Evolutionary conservation across 106 monocot species (phyloP).

Genomic region (Ottelia alismoides): DNA sequence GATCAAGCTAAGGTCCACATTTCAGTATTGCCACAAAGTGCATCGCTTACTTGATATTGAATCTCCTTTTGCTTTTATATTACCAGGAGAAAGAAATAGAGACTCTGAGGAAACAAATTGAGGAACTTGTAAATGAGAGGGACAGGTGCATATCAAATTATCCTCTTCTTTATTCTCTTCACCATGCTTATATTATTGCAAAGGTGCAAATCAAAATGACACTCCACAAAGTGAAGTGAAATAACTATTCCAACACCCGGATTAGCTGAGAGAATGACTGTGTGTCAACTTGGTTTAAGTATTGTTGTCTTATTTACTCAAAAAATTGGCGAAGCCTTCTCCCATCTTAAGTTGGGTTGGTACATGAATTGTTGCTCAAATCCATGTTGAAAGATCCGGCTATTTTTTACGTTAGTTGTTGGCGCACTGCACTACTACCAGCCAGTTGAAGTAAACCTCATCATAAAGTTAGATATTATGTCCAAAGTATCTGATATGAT

Average conservation of each 20-base stretch:
- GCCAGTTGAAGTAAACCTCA: too few relatives aligned
- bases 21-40: neutral
- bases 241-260: neutral
- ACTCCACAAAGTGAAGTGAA: too few relatives aligned
- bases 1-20: constrained; percentile 24
- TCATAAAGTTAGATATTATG: too few relatives aligned
- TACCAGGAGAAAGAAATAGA: constrained; percentile 48
- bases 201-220: too few relatives aligned
- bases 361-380: too few relatives aligned
- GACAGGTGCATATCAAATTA: constrained; percentile 41
- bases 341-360: too few relatives aligned
- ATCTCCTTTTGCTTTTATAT: neutral
- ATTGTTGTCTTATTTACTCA: neutral
- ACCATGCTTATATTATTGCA: neutral
- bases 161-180: neutral
- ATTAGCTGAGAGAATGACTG: neutral
- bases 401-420: too few relatives aligned
- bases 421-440: too few relatives aligned
- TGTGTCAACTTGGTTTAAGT: neutral
- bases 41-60: neutral
- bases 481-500: too few relatives aligned
- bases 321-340: too few relatives aligned
- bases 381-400: too few relatives aligned
- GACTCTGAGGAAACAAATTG: constrained; percentile 24
- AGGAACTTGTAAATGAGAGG: constrained; percentile 34